Conservation (phyloP, 2,329 filamentous ascomycete species). For the Periconia digitata region DNA sequence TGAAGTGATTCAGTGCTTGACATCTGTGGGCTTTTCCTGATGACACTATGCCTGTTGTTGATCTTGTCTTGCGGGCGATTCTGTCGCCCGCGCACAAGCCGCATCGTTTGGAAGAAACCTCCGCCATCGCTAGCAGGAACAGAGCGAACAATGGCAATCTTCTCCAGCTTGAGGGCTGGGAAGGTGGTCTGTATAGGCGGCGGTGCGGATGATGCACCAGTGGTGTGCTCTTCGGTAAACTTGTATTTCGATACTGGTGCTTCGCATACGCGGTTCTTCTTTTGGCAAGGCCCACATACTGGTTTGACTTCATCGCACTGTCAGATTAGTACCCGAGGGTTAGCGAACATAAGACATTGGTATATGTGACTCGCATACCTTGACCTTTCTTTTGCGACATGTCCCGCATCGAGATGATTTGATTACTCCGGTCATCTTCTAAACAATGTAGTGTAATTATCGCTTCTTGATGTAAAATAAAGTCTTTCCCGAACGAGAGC, state of each 20-base stretch:
- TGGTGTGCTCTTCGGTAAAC: slow-evolving; percentile 6
- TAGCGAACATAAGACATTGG: not conserved
- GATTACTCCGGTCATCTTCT: slow-evolving; percentile 13
- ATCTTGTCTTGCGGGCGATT: not conserved
- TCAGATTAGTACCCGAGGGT: not conserved
- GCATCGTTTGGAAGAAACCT: slow-evolving; percentile 6
- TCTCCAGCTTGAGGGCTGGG: not conserved
- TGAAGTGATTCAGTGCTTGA: slow-evolving; percentile 3
- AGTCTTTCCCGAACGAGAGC: no score
- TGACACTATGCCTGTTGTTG: not conserved
- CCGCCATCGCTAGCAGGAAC: not conserved
- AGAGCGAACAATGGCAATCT: slow-evolving; percentile 4
- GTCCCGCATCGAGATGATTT: slow-evolving; percentile 11
- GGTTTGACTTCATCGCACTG: slow-evolving; percentile 14
- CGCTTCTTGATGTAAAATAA: no score
- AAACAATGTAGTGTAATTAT: not conserved
- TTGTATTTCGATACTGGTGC: slow-evolving; percentile 10
- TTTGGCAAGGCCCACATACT: slow-evolving; percentile 9
- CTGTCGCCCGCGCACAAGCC: not conserved
- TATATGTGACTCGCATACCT: not conserved
- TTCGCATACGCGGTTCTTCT: slow-evolving; percentile 9
- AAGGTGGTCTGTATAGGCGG: not conserved
- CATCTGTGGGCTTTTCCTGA: not conserved
- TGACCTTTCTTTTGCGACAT: slow-evolving; percentile 11
- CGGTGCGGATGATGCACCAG: no score